phyloP scores from a whole-genome alignment of 805 yeast genomes.

The Ogataea nakhonphanomensis region DNA sequence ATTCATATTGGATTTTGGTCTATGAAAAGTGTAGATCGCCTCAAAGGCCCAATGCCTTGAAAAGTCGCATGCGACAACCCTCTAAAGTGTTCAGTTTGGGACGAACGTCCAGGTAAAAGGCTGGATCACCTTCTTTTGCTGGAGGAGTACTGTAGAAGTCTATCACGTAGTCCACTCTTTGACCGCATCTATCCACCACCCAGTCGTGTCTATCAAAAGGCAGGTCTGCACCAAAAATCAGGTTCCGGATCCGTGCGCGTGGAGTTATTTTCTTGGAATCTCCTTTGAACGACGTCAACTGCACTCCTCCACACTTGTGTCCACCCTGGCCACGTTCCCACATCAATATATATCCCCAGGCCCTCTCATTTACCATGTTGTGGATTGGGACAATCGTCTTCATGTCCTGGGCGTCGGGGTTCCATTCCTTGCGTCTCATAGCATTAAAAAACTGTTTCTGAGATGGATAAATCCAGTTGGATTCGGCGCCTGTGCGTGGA shows the following conservation, averaged over 20 bases:
- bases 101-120: slow-evolving; percentile 81
- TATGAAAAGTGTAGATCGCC: neutral
- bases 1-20: neutral
- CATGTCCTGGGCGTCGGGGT: slow-evolving; percentile 82
- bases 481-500: slow-evolving; percentile 65
- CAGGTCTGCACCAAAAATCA: slow-evolving; percentile 59
- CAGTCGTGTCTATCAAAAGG: slow-evolving; percentile 98
- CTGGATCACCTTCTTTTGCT: slow-evolving; percentile 40
- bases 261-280: slow-evolving; percentile 86
- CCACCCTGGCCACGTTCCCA: slow-evolving; percentile 73
- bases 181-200: slow-evolving; percentile 84
- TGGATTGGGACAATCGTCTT: slow-evolving; percentile 88
- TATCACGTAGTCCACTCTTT: slow-evolving; percentile 80
- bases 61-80: slow-evolving; percentile 70
- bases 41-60: slow-evolving; percentile 54
- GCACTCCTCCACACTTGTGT: slow-evolving; percentile 77
- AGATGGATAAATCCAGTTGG: slow-evolving; percentile 93
- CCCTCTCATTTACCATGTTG: slow-evolving; percentile 87
- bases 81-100: slow-evolving; percentile 84
- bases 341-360: slow-evolving; percentile 76
- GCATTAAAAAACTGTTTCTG: slow-evolving; percentile 94
- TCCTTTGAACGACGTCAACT: slow-evolving; percentile 83
- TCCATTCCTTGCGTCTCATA: slow-evolving; percentile 87
- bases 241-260: slow-evolving; percentile 66
- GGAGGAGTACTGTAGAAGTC: slow-evolving; percentile 62